These are phyloP conservation scores for Aulographum hederae DNA, from an alignment of 2,329 filamentous ascomycete species.

Conservation along the genomic window DNA sequence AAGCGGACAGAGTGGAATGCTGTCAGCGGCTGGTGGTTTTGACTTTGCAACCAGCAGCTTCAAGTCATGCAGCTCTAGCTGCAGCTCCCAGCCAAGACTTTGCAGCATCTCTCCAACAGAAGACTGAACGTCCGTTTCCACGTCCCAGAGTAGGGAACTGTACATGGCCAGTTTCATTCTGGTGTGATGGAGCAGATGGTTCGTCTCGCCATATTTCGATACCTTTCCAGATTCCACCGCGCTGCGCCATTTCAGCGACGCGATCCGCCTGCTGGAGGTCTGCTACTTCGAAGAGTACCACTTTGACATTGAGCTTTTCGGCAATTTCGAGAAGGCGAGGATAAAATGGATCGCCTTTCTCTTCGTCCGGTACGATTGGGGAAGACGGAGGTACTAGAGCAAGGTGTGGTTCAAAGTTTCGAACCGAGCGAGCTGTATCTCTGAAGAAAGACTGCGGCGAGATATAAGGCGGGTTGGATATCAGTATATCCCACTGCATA, in stretches of 20 bases:
- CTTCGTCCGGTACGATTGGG: slow-evolving; percentile 6
- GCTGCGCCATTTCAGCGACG: slow-evolving; percentile 35
- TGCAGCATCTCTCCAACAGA: neutral
- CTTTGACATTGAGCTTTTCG: slow-evolving; percentile 26
- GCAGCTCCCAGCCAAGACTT: neutral
- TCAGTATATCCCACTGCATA: slow-evolving; percentile 47
- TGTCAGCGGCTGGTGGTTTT: too few relatives aligned
- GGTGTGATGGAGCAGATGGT: slow-evolving; percentile 15
- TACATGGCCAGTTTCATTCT: neutral
- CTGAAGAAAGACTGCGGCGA: slow-evolving; percentile 42
- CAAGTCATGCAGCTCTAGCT: too few relatives aligned
- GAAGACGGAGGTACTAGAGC: slow-evolving; percentile 49
- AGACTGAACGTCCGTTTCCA: neutral
- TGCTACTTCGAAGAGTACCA: slow-evolving; percentile 54
- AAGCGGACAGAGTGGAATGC: too few relatives aligned
- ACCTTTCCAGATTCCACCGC: slow-evolving; percentile 13
- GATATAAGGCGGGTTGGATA: slow-evolving; percentile 87
- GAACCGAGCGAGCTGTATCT: slow-evolving; percentile 54
- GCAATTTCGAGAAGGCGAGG: slow-evolving; percentile 41
- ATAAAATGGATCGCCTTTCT: slow-evolving; percentile 45
- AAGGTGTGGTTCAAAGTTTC: slow-evolving; percentile 60
- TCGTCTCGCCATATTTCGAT: slow-evolving; percentile 59
- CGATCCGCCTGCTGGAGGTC: slow-evolving; percentile 48
- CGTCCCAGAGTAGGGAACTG: neutral
- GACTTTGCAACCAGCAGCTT: too few relatives aligned